Conservation (phyloP, 768 basidiomycete genomes). For the Kwoniella sp. region DNA sequence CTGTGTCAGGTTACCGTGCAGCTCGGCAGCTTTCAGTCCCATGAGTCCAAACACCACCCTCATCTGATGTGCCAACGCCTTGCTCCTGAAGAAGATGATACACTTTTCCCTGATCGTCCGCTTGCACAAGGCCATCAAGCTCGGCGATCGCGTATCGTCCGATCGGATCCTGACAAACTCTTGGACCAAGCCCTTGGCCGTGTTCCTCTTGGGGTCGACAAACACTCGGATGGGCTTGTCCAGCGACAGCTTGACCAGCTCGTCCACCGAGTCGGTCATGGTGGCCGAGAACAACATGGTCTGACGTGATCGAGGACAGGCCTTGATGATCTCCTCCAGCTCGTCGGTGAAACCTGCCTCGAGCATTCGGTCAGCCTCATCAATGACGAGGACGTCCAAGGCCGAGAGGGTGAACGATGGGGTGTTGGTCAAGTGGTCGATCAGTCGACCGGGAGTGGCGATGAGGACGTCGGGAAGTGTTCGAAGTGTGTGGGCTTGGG, state of each 20-base stretch:
- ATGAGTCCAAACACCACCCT: conserved; percentile 79
- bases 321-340: conserved; percentile 83
- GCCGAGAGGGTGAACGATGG: conserved; percentile 87
- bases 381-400: conserved; percentile 86
- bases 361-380: conserved; percentile 97
- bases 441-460: conserved; percentile 94
- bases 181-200: conserved; percentile 78
- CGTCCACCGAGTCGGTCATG: conserved; percentile 94
- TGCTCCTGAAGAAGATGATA: conserved; percentile 92
- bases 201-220: conserved; percentile 86
- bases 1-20: conserved; percentile 93
- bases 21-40: conserved; percentile 74
- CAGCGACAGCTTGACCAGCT: conserved; percentile 84
- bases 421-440: conserved; percentile 95
- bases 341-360: conserved; percentile 85
- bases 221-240: conserved; percentile 91
- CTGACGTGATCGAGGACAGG: conserved; percentile 74
- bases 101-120: conserved; percentile 76
- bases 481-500: conserved; percentile 80
- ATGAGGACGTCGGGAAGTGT: conserved; percentile 88
- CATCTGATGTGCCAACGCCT: conserved; percentile 96
- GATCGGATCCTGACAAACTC: conserved; percentile 91
- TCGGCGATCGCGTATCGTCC: conserved; percentile 48
- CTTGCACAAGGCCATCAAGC: conserved; percentile 66
- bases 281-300: conserved; percentile 99